A percentile compares a stretch with the other conserved stretches of the same genome.
Conservation (phyloP, 129 eudicot genomes). For the Escallonia rubra region DNA sequence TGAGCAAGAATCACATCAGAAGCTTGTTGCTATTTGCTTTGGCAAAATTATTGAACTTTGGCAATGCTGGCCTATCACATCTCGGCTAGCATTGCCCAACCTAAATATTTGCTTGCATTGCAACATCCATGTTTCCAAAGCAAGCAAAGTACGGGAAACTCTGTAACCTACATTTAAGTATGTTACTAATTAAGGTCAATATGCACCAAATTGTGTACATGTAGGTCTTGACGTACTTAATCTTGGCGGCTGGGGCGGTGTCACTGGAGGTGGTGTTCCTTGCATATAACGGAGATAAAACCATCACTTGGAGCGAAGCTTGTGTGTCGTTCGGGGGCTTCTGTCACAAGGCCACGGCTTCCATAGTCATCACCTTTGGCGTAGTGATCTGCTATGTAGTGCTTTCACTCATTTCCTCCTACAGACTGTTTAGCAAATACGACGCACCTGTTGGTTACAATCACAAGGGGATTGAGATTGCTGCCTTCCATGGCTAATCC, state of each 20-base stretch:
- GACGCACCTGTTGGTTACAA: constrained; percentile 59
- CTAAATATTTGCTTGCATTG: too few species aligned
- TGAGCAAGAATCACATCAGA: too few species aligned
- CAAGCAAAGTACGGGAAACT: too few species aligned
- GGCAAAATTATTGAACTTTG: too few species aligned
- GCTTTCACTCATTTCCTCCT: constrained; percentile 73
- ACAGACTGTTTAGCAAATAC: constrained; percentile 78
- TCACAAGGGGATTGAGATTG: constrained; percentile 49
- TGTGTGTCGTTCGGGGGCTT: constrained; percentile 69
- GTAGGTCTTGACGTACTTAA: constrained; percentile 65
- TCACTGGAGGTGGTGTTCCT: constrained; percentile 74
- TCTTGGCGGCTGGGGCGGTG: constrained; percentile 74
- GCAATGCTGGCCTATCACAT: too few species aligned
- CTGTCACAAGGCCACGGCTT: constrained; percentile 65
- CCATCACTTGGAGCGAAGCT: constrained; percentile 67
- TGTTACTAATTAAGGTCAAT: too few species aligned
- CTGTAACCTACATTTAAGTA: too few species aligned
- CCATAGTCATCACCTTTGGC: constrained; percentile 54
- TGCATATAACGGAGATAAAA: constrained; percentile 73
- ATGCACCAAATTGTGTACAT: background rate
- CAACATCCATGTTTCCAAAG: too few species aligned
- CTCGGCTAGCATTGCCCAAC: too few species aligned
- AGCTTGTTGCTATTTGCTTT: too few species aligned
- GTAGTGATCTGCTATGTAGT: constrained; percentile 65
- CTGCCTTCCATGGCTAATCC: constrained; percentile 24